Evolutionary conservation across 225 moss, liverwort and hornwort genomes (phyloP).

Genomic region (Rhytidiadelphus loreus): DNA sequence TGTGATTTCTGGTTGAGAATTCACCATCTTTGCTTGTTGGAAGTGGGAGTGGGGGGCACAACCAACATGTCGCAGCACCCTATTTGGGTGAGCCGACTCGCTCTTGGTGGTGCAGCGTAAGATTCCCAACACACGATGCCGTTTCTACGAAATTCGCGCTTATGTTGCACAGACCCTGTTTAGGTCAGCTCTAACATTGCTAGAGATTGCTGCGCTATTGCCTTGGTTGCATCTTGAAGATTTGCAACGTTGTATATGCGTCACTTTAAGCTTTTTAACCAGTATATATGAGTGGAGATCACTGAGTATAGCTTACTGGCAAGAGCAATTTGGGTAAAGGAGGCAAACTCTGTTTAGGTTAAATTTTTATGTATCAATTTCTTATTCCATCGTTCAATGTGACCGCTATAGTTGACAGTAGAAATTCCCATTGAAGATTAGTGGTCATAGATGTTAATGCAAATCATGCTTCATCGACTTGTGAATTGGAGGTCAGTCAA

Average conservation of each 20-base stretch:
- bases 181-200: neutral
- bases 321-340: neutral
- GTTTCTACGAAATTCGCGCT: neutral
- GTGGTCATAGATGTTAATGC: too few relatives aligned
- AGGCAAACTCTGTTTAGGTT: neutral
- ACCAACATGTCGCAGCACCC: conserved; percentile 7
- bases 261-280: too few relatives aligned
- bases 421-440: neutral
- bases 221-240: neutral
- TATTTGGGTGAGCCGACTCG: conserved; percentile 3
- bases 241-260: too few relatives aligned
- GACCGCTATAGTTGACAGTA: neutral
- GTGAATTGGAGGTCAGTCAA: neutral
- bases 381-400: neutral
- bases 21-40: neutral
- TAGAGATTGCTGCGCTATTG: neutral
- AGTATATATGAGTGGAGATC: neutral
- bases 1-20: neutral
- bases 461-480: neutral
- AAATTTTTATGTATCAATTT: neutral
- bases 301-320: neutral
- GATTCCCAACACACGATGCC: neutral
- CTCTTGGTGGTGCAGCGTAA: conserved; percentile 15
- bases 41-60: neutral
- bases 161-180: neutral